Evolutionary conservation across 768 basidiomycete genomes (phyloP).

Genomic region (Mycena galopus): DNA sequence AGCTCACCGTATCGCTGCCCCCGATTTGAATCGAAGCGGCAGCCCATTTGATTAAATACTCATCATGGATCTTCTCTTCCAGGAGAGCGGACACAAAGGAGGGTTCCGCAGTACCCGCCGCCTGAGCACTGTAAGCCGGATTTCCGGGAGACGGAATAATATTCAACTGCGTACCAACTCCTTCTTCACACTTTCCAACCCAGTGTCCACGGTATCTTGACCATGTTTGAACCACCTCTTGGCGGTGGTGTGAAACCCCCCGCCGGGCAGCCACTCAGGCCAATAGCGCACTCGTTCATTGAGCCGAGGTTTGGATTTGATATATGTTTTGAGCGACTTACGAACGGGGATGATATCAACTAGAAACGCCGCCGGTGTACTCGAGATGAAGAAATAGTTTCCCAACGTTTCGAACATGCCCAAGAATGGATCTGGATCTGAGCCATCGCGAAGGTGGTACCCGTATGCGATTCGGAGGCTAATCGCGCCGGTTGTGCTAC

Average conservation of each 20-base stretch:
- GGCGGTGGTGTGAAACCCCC: slow-evolving; percentile 2
- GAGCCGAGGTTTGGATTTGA: not conserved
- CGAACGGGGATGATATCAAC: not conserved
- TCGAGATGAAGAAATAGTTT: not conserved
- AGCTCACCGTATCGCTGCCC: slow-evolving; percentile 45
- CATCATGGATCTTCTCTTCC: slow-evolving; percentile 35
- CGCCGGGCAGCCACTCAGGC: slow-evolving; percentile 20
- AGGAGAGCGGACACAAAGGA: slow-evolving; percentile 38
- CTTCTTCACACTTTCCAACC: slow-evolving; percentile 3
- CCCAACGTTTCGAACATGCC: slow-evolving; percentile 6
- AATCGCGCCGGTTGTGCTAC: slow-evolving; percentile 17
- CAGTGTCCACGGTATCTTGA: not conserved
- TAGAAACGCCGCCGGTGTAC: not conserved
- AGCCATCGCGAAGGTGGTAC: not conserved
- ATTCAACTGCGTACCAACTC: not conserved
- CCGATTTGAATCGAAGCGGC: slow-evolving; percentile 51
- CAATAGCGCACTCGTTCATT: slow-evolving; percentile 44
- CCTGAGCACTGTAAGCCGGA: slow-evolving; percentile 12
- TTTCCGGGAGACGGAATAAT: too few relatives aligned
- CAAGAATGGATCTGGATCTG: not conserved
- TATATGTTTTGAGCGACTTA: not conserved
- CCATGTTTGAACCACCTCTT: not conserved
- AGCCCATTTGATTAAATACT: slow-evolving; percentile 41
- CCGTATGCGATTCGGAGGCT: slow-evolving; percentile 7
- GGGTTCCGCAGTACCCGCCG: slow-evolving; percentile 33